Evolutionary conservation across 345 rosid species (phyloP).

Genomic region (Brassica rapa): DNA sequence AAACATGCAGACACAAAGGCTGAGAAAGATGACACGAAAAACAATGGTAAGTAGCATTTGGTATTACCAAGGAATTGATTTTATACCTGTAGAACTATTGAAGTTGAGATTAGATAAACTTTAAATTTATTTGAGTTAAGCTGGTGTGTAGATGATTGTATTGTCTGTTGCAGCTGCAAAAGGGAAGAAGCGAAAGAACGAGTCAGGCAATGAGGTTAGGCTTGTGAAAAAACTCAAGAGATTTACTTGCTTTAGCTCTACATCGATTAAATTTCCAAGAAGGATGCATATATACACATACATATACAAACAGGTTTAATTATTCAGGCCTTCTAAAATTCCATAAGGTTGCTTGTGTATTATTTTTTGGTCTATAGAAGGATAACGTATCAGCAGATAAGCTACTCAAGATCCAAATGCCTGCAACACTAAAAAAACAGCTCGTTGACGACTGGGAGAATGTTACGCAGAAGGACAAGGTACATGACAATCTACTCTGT

Average conservation of each 20-base stretch:
- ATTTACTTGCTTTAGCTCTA: slow-evolving; percentile 7
- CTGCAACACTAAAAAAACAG: slow-evolving; percentile 76
- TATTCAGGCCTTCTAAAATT: not conserved
- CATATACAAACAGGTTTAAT: not conserved
- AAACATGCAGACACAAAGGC: slow-evolving; percentile 62
- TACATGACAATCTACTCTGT: slow-evolving; percentile 29
- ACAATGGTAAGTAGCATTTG: slow-evolving; percentile 55
- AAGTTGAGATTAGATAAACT: not conserved
- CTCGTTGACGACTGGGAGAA: slow-evolving; percentile 89
- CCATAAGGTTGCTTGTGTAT: slow-evolving; percentile 22
- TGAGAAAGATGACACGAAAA: slow-evolving; percentile 84
- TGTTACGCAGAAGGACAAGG: slow-evolving; percentile 85
- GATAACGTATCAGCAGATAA: slow-evolving; percentile 59
- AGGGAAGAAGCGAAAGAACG: slow-evolving; percentile 89
- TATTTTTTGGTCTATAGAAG: slow-evolving; percentile 46
- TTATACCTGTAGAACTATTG: not conserved
- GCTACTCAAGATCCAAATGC: slow-evolving; percentile 80
- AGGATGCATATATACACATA: not conserved
- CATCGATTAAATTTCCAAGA: not conserved
- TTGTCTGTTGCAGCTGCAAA: slow-evolving; percentile 58
- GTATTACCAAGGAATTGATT: slow-evolving; percentile 1
- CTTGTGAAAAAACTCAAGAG: slow-evolving; percentile 25
- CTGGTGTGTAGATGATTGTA: slow-evolving; percentile 14
- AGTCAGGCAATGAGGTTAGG: slow-evolving; percentile 78
- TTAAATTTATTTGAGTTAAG: not conserved